A percentile compares a stretch with the other conserved stretches of the same genome.
Conservation (phyloP, 176 grass and related monocot genomes). For the Carex pumila region DNA sequence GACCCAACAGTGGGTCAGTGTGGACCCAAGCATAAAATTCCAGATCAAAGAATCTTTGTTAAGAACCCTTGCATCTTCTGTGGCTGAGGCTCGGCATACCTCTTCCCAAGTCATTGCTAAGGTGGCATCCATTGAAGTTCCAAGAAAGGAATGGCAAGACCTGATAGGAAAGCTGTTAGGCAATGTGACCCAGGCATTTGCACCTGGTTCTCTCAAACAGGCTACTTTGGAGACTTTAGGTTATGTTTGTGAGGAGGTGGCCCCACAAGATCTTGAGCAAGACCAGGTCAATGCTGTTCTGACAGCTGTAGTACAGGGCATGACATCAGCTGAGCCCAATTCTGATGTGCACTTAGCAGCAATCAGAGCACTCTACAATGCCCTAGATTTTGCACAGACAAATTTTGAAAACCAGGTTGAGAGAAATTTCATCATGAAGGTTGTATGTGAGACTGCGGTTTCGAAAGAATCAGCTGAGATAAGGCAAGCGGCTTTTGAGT, state of each 20-base stretch:
- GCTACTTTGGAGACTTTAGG: conserved; percentile 82
- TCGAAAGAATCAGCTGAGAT: conserved; percentile 68
- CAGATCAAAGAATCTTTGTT: conserved; percentile 90
- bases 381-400: conserved; percentile 77
- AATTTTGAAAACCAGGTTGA: conserved; percentile 92
- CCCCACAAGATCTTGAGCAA: conserved; percentile 62
- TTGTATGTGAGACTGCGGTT: conserved; percentile 72
- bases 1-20: conserved; percentile 51
- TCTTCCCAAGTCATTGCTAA: conserved; percentile 96
- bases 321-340: conserved; percentile 55
- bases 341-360: conserved; percentile 72
- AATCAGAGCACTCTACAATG: conserved; percentile 68
- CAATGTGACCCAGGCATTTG: conserved; percentile 48
- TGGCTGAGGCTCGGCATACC: conserved; percentile 64
- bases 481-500: conserved; percentile 76
- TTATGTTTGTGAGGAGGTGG: conserved; percentile 91
- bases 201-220: conserved; percentile 60
- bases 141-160: conserved; percentile 85
- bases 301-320: conserved; percentile 73
- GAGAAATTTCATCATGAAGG: conserved; percentile 90
- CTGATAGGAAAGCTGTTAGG: conserved; percentile 59
- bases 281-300: conserved; percentile 81
- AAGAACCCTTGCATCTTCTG: conserved; percentile 56
- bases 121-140: conserved; percentile 87
- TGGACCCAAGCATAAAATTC: conserved; percentile 54